Evolutionary conservation across 139 green algal genomes (phyloP).

Genomic region (Chlorella sorokiniana): DNA sequence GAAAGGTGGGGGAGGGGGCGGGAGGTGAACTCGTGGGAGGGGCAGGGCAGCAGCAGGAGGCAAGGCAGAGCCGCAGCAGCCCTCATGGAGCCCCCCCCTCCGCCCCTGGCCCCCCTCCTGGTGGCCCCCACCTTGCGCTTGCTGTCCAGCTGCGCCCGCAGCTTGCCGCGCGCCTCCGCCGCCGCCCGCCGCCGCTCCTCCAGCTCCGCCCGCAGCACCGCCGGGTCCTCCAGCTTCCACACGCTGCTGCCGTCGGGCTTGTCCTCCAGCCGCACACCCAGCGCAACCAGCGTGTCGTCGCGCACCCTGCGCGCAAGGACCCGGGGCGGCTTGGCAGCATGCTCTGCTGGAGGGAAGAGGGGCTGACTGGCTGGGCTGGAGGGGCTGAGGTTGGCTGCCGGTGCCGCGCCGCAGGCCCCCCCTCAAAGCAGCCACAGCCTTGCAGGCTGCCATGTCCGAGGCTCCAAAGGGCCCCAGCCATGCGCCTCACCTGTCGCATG

Average conservation of each 20-base stretch:
- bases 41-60: not conserved
- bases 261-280: conserved; percentile 95
- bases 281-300: conserved; percentile 82
- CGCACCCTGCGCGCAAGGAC: conserved; percentile 61
- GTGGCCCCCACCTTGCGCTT: conserved; percentile 11
- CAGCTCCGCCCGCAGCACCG: conserved; percentile 71
- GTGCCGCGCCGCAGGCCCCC: no score
- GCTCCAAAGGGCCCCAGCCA: not conserved
- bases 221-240: conserved; percentile 94
- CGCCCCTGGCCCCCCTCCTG: not conserved
- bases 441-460: not conserved
- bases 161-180: conserved; percentile 65
- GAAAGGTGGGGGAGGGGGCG: no score
- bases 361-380: no score
- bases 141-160: conserved; percentile 23
- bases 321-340: not conserved
- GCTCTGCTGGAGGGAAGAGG: not conserved
- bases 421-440: not conserved
- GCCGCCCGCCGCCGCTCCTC: conserved; percentile 54
- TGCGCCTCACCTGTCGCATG: conserved; percentile 64
- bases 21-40: not conserved
- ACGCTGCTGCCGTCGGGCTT: conserved; percentile 72
- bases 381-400: no score
- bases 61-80: no score
- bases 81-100: not conserved